Conservation (phyloP, 2,329 filamentous ascomycete genomes). For the Rhynchosporium secalis region DNA sequence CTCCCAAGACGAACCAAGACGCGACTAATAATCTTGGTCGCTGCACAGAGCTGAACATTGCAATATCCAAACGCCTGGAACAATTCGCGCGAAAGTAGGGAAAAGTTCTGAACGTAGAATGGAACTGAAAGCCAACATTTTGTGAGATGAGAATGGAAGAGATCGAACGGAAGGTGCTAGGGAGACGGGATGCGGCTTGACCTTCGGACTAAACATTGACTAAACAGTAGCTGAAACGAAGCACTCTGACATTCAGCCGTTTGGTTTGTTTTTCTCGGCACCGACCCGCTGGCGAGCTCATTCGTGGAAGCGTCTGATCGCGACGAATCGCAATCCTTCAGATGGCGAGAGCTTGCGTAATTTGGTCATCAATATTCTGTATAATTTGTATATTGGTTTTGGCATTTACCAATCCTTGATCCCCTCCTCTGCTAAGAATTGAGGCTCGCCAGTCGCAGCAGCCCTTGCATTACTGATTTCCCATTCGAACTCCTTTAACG, state of each 20-base stretch:
- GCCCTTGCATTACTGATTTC: conserved; percentile 72
- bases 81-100: neutral
- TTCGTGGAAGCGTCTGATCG: neutral
- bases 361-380: neutral
- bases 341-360: neutral
- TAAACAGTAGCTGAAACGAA: conserved; percentile 9
- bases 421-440: conserved; percentile 30
- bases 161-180: neutral
- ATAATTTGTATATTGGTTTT: neutral
- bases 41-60: neutral
- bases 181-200: neutral
- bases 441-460: conserved; percentile 36
- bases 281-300: neutral
- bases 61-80: neutral
- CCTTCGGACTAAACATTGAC: conserved; percentile 7
- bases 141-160: neutral
- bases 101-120: neutral
- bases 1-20: neutral
- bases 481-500: conserved; percentile 89
- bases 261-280: neutral
- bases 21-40: conserved; percentile 3
- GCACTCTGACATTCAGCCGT: neutral
- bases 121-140: neutral
- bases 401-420: conserved; percentile 37
- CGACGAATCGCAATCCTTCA: neutral